Evolutionary conservation across 495 filamentous ascomycete species (phyloP).

Genomic region (Rhizodiscina lignyota): DNA sequence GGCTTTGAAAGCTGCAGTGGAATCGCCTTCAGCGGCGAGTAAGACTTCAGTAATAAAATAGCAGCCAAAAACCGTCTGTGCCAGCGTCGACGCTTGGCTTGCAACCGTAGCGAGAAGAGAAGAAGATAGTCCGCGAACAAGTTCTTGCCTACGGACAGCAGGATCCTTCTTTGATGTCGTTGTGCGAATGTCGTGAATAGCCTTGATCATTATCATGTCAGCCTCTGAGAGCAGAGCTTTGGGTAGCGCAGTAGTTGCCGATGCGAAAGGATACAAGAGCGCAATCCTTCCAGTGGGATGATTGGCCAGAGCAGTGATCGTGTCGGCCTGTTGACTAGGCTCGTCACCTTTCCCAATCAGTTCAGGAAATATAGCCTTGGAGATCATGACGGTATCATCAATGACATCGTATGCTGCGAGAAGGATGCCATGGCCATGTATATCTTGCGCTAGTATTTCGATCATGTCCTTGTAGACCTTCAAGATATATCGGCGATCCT

Average conservation of each 20-base stretch:
- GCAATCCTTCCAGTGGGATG: conserved; percentile 61
- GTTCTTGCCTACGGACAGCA: conserved; percentile 53
- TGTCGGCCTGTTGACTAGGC: conserved; percentile 30
- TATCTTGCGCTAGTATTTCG: conserved; percentile 64
- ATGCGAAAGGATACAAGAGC: conserved; percentile 67
- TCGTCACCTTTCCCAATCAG: conserved; percentile 34
- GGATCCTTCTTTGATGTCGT: conserved; percentile 72
- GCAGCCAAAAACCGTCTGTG: conserved; percentile 63
- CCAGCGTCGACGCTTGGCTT: conserved; percentile 44
- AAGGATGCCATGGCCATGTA: conserved; percentile 62
- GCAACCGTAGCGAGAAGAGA: conserved; percentile 55
- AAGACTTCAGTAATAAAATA: conserved; percentile 74
- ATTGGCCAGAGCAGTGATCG: conserved; percentile 43
- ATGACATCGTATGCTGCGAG: conserved; percentile 75
- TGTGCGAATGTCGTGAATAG: conserved; percentile 40
- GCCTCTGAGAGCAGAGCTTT: conserved; percentile 27
- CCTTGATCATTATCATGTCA: conserved; percentile 48
- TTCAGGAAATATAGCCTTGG: conserved; percentile 72
- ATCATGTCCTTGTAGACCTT: conserved; percentile 74
- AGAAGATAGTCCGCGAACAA: conserved; percentile 50
- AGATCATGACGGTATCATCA: conserved; percentile 80
- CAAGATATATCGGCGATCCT: conserved; percentile 79
- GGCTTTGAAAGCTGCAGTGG: conserved; percentile 47
- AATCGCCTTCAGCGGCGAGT: conserved; percentile 58
- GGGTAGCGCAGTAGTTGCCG: conserved; percentile 52